Base-by-base conservation (phyloP, 1,139 yeast genomes). In the Magnusiomyces ingens region DNA sequence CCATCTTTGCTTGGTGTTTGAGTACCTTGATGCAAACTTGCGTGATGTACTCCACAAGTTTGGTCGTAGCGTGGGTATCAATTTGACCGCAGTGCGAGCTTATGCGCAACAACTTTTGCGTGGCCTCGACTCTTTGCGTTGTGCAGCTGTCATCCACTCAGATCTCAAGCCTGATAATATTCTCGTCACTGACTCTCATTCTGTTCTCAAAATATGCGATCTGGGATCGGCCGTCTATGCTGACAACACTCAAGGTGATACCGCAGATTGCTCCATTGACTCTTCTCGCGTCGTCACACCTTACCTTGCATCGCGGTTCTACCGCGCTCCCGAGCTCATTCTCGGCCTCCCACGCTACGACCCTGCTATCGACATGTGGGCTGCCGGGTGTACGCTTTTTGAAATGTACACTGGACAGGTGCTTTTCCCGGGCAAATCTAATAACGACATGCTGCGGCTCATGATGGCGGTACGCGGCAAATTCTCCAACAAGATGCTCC, bases 141-240 rank as follows among this genome's bases (percentile, higher is more conserved):
- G 85, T 65, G 74, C 87, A 63, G 82, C 82, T 56, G 75, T 90
- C 53, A 84, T 90, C 52, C 97, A 90, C 67, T 90, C 96, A 0
- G 97, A 90, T 67, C 71, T 86, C 61, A 86, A 86, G 66, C 97
- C 97, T 0, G 97, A 90, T 67, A 90, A 90, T 67, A 84, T 90
- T 42, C 71, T 90, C 44, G 73, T 89, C 29, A 82, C 84, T 55
- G 85, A 84, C 61, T 88, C 91, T 5, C 93, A 87, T 62, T 85
- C 94, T 64, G 85, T 84, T 65, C 73, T 89, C 62, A 89, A 89
- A 66, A 85, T 89, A 54, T 87, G 95, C 68, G 96, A 89, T 70
- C 85, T 89, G 66, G 96, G 97, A 2, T 76, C 90, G 54, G 95
- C 96, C 2, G 79, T 86, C 22, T 85, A 82, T 58, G 36, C 47